A percentile compares a stretch with the other conserved stretches of the same genome.
phyloP scores from a whole-genome alignment of 306 rosid genomes.

The Malus orientalis region DNA sequence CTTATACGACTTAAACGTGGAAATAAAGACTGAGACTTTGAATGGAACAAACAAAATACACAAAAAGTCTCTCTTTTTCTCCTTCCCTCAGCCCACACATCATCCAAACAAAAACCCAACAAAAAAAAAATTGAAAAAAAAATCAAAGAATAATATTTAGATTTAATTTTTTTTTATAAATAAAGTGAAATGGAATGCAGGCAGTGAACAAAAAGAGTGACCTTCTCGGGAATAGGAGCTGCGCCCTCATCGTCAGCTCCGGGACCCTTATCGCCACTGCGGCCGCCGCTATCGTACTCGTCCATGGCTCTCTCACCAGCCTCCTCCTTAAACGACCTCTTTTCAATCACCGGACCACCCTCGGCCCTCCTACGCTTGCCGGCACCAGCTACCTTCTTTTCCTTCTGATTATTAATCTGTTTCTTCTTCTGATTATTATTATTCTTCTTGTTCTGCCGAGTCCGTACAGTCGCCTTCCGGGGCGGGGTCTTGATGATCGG shows the following conservation, averaged over 20 bases:
- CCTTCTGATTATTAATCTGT: neutral
- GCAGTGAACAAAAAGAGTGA: slow-evolving; percentile 4
- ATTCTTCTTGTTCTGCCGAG: slow-evolving; percentile 17
- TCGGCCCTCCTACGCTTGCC: neutral
- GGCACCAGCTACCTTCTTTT: neutral
- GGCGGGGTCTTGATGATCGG: slow-evolving; percentile 21
- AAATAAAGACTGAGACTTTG: neutral
- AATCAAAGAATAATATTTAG: no score
- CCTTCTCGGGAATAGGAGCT: slow-evolving; percentile 89
- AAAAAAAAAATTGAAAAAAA: neutral
- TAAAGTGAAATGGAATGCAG: neutral
- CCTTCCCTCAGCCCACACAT: neutral
- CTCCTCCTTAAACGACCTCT: slow-evolving; percentile 20
- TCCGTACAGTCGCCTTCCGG: slow-evolving; percentile 9
- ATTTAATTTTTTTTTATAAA: no score
- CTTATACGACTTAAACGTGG: neutral
- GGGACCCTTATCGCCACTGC: slow-evolving; percentile 58
- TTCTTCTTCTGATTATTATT: slow-evolving; percentile 28
- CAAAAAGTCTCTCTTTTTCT: neutral
- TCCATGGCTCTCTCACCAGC: slow-evolving; percentile 50
- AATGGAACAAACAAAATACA: neutral
- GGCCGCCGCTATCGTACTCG: slow-evolving; percentile 69
- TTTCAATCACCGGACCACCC: neutral
- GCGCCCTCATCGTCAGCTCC: slow-evolving; percentile 61
- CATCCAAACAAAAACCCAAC: neutral